These are phyloP conservation scores for Coemansia biformis DNA, from an alignment of 192 early-diverging fungal species.

Conservation along the genomic window DNA sequence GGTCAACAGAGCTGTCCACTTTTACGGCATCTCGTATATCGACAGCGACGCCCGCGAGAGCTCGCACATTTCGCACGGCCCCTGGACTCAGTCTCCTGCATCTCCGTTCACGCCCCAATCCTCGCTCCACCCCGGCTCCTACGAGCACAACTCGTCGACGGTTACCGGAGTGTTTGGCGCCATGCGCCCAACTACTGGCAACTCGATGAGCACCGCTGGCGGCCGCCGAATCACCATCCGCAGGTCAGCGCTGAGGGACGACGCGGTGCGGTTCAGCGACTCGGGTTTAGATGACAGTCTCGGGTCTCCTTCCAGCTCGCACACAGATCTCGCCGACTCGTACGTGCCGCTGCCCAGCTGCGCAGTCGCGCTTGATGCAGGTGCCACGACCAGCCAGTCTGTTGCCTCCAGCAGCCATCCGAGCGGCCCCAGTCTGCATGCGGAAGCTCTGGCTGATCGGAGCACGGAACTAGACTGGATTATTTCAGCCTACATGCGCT, in stretches of 20 bases:
- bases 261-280: not conserved
- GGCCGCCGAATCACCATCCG: constrained; percentile 23
- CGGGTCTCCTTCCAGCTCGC: not conserved
- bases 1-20: constrained; percentile 7
- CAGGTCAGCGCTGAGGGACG: constrained; percentile 7
- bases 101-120: constrained; percentile 1
- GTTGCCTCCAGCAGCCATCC: constrained; percentile 16
- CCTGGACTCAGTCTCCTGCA: constrained; percentile 17
- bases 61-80: constrained; percentile 42
- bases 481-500: constrained; percentile 30
- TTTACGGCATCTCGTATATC: constrained; percentile 40
- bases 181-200: not conserved
- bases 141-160: constrained; percentile 3
- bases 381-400: constrained; percentile 6
- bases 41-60: constrained; percentile 39
- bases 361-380: no score
- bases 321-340: constrained; percentile 10
- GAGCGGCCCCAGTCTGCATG: constrained; percentile 40
- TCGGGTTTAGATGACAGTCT: not conserved
- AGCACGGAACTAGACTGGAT: constrained; percentile 20
- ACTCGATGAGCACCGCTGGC: constrained; percentile 4
- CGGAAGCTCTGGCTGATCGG: constrained; percentile 18
- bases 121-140: not conserved
- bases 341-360: constrained; percentile 40
- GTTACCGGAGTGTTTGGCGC: not conserved